Evolutionary conservation across 805 yeast species (phyloP), one percentile per base, ranked within the genome.

Genomic region (Yarrowia sp.): DNA sequence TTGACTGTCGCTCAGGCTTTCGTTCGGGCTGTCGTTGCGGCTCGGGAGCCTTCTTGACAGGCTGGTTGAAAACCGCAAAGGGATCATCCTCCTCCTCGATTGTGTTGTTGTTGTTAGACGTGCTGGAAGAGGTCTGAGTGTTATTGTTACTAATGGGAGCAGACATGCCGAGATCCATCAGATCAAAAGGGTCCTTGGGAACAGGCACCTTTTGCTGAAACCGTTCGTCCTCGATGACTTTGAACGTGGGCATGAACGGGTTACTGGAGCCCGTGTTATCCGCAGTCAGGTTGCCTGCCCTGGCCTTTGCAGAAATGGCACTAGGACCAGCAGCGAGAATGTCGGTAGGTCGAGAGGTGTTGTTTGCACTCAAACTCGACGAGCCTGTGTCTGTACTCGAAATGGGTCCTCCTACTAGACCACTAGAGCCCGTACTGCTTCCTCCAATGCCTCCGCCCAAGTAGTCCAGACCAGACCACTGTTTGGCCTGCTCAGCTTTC

Each of bases 211-310:
- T 41, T 3, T 32, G 4, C 40, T 41, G 11, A 24, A 58, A 58
- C 17, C 51, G 63, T 38, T 41, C 12, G 32, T 58, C 63, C 14
- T 58, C 63, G 16, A 54, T 67, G 67, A 62, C 68, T 71, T 16
- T 40, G 35, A 43, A 35, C 36, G 33, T 44, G 10, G 58, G 46
- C 62, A 65, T 44, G 51, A 43, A 43, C 16, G 49, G 64, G 24
- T 48, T 63, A 14, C 62, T 21, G n/a, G 58, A 40, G 12, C 54
- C 52, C 19, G 62, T 56, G 28, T 62, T 32, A 16, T 36, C 62
- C 6, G 66, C 62, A 1, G 66, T 21, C 26, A 43, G 30, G 2
- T 32, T 24, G 19, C 58, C 56, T 6, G 35, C 58, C 21, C 10
- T 33, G n/a, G 58, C 41, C 6, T 22, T 48, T 16, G 43, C 32